Conservation (phyloP, 345 rosid genomes). For the Hibiscus trionum region DNA sequence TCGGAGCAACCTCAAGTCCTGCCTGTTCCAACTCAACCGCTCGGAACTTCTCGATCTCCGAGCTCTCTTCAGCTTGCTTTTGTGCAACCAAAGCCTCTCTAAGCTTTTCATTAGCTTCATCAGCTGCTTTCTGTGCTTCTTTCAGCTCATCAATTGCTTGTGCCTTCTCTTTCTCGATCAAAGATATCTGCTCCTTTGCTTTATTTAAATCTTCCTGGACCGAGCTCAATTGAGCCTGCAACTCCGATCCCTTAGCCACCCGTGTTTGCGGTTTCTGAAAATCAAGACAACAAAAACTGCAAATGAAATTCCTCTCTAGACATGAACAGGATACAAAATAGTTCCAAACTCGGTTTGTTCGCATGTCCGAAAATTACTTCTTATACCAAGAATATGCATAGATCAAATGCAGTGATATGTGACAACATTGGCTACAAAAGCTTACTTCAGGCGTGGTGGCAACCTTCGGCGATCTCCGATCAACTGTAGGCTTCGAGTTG, state of each 20-base stretch:
- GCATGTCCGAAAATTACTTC: not conserved
- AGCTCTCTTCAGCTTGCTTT: slow-evolving; percentile 66
- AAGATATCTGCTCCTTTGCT: slow-evolving; percentile 58
- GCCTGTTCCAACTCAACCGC: slow-evolving; percentile 86
- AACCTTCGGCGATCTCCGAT: slow-evolving; percentile 62
- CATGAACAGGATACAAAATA: too few relatives aligned
- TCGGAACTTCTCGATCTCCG: slow-evolving; percentile 82
- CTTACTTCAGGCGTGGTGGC: slow-evolving; percentile 70
- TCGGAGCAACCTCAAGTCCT: slow-evolving; percentile 72
- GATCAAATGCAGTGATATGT: not conserved
- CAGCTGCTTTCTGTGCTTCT: slow-evolving; percentile 56
- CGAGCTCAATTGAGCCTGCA: slow-evolving; percentile 54
- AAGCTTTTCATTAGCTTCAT: slow-evolving; percentile 65
- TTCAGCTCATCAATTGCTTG: slow-evolving; percentile 64
- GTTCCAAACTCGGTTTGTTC: too few relatives aligned
- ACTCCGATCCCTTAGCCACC: slow-evolving; percentile 47
- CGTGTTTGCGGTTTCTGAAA: slow-evolving; percentile 55
- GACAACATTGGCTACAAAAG: not conserved
- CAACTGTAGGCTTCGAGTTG: slow-evolving; percentile 51
- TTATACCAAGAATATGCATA: not conserved
- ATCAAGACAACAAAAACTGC: slow-evolving; percentile 15
- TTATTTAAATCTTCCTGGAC: slow-evolving; percentile 91
- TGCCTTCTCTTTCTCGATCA: slow-evolving; percentile 70
- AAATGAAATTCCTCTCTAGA: slow-evolving; percentile 3
- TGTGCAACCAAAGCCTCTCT: slow-evolving; percentile 78